phyloP scores from a whole-genome alignment of 169 alveolate genomes.

The Blepharisma undulans region DNA sequence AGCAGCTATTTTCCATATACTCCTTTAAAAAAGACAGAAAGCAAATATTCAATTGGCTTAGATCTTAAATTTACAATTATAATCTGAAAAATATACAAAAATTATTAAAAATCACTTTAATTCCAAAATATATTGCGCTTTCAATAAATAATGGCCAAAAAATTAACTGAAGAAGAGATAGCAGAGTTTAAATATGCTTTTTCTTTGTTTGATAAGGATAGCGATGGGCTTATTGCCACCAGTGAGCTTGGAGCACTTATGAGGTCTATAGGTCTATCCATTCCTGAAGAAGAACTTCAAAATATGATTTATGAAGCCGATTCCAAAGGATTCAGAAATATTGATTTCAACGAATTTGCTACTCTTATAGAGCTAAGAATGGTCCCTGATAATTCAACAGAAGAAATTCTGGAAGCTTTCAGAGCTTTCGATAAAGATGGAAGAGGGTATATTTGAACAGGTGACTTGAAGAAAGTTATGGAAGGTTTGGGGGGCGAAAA shows the following conservation, averaged over 20 bases:
- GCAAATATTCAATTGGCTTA: too few species aligned
- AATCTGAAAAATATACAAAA: too few species aligned
- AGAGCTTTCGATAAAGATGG: constrained; percentile 98
- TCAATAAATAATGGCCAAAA: constrained; percentile 42
- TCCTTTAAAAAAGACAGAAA: too few species aligned
- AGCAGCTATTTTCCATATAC: too few species aligned
- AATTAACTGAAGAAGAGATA: constrained; percentile 36
- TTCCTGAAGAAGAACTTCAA: constrained; percentile 85
- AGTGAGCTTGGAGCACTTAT: constrained; percentile 86
- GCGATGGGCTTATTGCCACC: constrained; percentile 86
- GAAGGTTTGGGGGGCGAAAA: constrained; percentile 99
- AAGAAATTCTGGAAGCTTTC: constrained; percentile 98
- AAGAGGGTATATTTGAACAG: constrained; percentile 97
- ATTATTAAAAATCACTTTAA: too few species aligned
- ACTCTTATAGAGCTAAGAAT: constrained; percentile 99
- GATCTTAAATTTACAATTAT: too few species aligned
- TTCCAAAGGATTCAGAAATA: constrained; percentile 87
- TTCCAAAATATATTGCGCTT: too few species aligned
- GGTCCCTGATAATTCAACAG: constrained; percentile 98
- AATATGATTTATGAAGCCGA: constrained; percentile 88
- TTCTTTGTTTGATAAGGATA: constrained; percentile 87
- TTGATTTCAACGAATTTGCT: constrained; percentile 99
- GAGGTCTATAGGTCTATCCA: constrained; percentile 85
- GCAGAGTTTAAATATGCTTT: constrained; percentile 73
- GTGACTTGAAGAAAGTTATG: constrained; percentile 99